A percentile compares a stretch with the other conserved stretches of the same genome.
Conservation (phyloP, 2,329 filamentous ascomycete species). For the Malbranchea zuffiana region DNA sequence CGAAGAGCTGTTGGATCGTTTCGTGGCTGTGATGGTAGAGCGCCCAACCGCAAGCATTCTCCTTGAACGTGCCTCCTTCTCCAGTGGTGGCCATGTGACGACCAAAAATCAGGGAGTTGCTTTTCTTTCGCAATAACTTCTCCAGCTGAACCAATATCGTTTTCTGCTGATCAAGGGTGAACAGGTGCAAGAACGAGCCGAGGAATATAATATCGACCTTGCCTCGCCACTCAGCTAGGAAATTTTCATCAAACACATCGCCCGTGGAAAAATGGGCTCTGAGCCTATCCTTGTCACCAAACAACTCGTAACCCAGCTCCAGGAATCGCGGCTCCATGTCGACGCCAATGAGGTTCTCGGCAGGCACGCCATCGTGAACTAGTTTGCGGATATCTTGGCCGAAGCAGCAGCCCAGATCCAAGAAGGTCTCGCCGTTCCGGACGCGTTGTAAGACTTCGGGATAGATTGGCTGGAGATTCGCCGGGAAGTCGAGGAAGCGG, state of each 20-base stretch:
- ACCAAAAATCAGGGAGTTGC: too few relatives aligned
- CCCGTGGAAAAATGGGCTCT: slow-evolving; percentile 41
- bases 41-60: too few relatives aligned
- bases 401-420: slow-evolving; percentile 44
- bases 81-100: too few relatives aligned
- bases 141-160: too few relatives aligned
- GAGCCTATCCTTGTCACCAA: slow-evolving; percentile 45
- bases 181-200: slow-evolving; percentile 35
- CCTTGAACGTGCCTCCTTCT: too few relatives aligned
- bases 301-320: slow-evolving; percentile 53
- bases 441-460: slow-evolving; percentile 10
- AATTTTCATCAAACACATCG: slow-evolving; percentile 30
- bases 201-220: slow-evolving; percentile 32
- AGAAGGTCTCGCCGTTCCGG: slow-evolving; percentile 20
- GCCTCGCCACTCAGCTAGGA: slow-evolving; percentile 19
- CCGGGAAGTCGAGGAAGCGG: too few relatives aligned
- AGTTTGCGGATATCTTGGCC: slow-evolving; percentile 44
- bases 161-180: slow-evolving; percentile 25
- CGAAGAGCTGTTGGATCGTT: too few relatives aligned
- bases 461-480: too few relatives aligned
- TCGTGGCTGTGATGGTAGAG: too few relatives aligned
- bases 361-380: slow-evolving; percentile 40
- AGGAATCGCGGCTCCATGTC: slow-evolving; percentile 44
- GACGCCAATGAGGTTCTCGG: slow-evolving; percentile 40
- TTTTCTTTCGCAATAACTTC: too few relatives aligned